Conservation (phyloP, 73 alveolate genomes). For the Paramecium pentaurelia region DNA sequence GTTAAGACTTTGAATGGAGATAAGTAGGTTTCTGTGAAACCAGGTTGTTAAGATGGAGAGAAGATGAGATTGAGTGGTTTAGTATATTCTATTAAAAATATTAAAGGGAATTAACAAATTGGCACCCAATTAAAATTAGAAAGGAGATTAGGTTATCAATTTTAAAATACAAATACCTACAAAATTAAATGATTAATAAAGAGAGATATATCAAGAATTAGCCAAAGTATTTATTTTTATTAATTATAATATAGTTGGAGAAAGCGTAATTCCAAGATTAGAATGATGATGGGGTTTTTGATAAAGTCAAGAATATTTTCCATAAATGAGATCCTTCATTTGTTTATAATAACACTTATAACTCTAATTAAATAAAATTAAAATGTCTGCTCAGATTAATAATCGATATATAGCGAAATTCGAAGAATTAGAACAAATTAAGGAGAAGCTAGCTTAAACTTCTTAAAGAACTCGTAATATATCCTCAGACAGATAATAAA, state of each 20-base stretch:
- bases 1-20: conserved; percentile 84
- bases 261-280: neutral
- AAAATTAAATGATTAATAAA: neutral
- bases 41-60: conserved; percentile 83
- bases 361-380: neutral
- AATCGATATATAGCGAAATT: neutral
- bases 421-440: neutral
- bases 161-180: neutral
- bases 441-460: neutral
- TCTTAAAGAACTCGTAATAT: neutral
- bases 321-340: neutral
- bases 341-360: neutral
- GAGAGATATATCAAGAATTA: neutral
- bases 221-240: neutral
- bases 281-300: neutral
- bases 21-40: conserved; percentile 67
- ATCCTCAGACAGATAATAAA: neutral
- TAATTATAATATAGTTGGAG: neutral
- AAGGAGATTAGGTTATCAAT: conserved; percentile 1
- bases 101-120: neutral
- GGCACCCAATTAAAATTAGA: conserved; percentile 26
- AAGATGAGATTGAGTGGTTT: conserved; percentile 64
- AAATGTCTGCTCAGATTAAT: neutral
- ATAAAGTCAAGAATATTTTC: conserved; percentile 13
- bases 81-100: neutral